Base-by-base conservation (phyloP, 2,329 filamentous ascomycete genomes). In the Scedosporium minutisporum region DNA sequence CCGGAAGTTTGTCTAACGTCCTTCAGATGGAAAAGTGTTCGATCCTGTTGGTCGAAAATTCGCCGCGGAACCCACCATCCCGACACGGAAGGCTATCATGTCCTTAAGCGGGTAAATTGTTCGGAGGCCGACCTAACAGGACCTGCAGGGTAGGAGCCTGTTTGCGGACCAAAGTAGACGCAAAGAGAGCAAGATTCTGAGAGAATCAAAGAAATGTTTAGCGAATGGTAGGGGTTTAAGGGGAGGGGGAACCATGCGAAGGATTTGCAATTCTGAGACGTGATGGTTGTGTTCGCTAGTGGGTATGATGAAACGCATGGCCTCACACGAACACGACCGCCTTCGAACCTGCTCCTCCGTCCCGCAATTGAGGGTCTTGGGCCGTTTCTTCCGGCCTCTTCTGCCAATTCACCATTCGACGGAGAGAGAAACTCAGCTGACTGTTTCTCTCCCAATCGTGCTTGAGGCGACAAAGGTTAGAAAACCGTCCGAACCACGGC, bases 101-200 rank as follows among this genome's bases (percentile, higher is more conserved):
- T 12, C 23, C 16, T 61, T 61, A 61, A 27, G 59, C 59, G 59
- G 59, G 29, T 61, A 61, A 61, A 61, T 55, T 41, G 16, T 18
- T 58, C 55, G 59, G 25, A 23, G 14, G 21, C 5, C 48, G 4
- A 9, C 29, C 48, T 44, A 51, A 23, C 48, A 27, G 48, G 12
- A 7, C 25, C n/a, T n/a, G 10, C 16, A 41, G 60, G 29, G 29
- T 18, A 58, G 55, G 23, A 55, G 23, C 23, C 18, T 14, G 23
- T 55, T 27, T 7, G 4, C 18, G 51, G 29, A 23, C 21, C 18
- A 55, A 55, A 23, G 51, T 55, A 55, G 51, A 27, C 21, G 12
- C 3, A 3, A 23, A 27, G 1, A 9, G 5, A 25, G 18, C 5
- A 6, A 48, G 3, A 2, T 18, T 48, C 18, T 48, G 44, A 18